Evolutionary conservation across 2,329 filamentous ascomycete genomes (phyloP), one percentile per base, ranked within the genome.

Genomic region (Keithomyces neogunnii): DNA sequence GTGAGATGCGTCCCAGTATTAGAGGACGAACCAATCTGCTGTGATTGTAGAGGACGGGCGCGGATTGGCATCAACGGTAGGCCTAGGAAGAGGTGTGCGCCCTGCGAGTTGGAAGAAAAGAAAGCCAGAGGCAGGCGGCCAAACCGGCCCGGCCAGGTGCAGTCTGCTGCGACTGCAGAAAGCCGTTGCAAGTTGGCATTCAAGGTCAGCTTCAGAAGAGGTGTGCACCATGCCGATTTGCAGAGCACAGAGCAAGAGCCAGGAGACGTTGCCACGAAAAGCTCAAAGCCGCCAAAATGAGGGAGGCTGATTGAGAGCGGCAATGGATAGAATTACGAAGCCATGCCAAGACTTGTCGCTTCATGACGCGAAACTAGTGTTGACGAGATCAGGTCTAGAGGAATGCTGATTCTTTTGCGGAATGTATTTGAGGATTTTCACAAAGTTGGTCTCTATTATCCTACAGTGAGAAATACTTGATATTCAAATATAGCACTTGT

Each of bases 381-480:
- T 29, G 38, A 52, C 47, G 46, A 49, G 45, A 47, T 44, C 50
- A 52, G 53, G 51, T 53, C 51, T 53, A 53, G 51, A 55, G 51
- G 49, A 49, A 51, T 53, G 51, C 45, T 54, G 52, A 51, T 49
- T 49, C 52, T 54, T 54, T 51, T 51, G 52, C 52, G 46, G 47
- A 54, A 51, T 54, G 52, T 48, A 54, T 50, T 54, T 6, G 36
- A 39, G 36, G 6, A 39, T 39, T 39, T 39, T 39, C 36, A 39
- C 36, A n/a, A 39, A 39, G 36, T n/a, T 50, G 50, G 31, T 50
- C 48, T 54, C 49, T 55, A 49, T 53, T 55, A 53, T 51, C 44
- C 46, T 48, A 45, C 35, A 51, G 45, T 50, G 51, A 47, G 49
- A 51, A 55, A 53, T 51, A 50, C 36, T 39, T 39, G 11, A 39